A percentile compares a stretch with the other conserved stretches of the same genome.
These are phyloP conservation scores for Globisporangium middletonii DNA, from an alignment of 352 stramenopile species.

Conservation along the genomic window DNA sequence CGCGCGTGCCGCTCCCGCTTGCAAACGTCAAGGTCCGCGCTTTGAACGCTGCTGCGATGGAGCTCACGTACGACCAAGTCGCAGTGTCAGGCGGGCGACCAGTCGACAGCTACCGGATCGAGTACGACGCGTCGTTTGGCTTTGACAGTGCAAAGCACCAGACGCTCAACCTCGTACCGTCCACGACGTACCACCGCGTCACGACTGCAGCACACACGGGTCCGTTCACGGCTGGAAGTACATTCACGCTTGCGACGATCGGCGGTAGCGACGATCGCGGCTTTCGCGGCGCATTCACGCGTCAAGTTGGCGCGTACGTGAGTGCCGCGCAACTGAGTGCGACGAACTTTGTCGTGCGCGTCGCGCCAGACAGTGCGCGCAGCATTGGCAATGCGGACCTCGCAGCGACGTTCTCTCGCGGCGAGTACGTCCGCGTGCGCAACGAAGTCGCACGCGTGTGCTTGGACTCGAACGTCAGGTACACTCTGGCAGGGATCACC, in stretches of 20 bases:
- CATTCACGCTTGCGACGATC: constrained; percentile 60
- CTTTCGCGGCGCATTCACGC: constrained; percentile 42
- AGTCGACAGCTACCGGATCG: constrained; percentile 55
- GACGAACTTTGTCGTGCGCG: constrained; percentile 43
- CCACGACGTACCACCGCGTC: constrained; percentile 47
- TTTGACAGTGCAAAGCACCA: constrained; percentile 23
- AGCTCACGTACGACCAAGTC: constrained; percentile 63
- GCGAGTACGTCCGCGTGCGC: constrained; percentile 54
- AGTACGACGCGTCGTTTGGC: constrained; percentile 31
- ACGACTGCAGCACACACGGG: constrained; percentile 65
- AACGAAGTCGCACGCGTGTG: constrained; percentile 60
- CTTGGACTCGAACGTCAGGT: constrained; percentile 49
- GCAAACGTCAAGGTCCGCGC: constrained; percentile 32
- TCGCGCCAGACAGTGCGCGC: constrained; percentile 23
- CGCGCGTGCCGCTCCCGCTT: constrained; percentile 41
- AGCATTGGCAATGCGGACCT: constrained; percentile 37
- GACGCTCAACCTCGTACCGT: constrained; percentile 21
- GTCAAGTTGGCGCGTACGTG: constrained; percentile 42
- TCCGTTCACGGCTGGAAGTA: constrained; percentile 49
- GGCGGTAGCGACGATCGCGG: constrained; percentile 13
- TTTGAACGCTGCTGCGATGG: constrained; percentile 31
- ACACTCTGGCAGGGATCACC: constrained; percentile 32
- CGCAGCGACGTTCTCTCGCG: constrained; percentile 36
- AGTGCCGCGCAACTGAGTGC: constrained; percentile 25
- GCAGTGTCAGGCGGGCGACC: constrained; percentile 38